Evolutionary conservation across 1,139 yeast species (phyloP).

Genomic region (Diutina scorzettiae): DNA sequence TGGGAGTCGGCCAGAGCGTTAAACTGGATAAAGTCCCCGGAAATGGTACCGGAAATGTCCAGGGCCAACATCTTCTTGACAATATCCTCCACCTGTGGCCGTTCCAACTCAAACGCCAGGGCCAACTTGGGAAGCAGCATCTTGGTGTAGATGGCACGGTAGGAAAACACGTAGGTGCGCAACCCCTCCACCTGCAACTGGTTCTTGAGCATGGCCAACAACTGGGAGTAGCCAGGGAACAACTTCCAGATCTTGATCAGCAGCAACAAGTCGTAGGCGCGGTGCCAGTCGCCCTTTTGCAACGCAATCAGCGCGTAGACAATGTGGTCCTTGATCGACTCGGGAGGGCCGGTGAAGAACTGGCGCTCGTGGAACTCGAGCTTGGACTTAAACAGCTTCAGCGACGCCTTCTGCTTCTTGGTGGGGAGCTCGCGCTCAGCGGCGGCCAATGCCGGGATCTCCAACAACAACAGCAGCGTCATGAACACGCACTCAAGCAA

Average conservation of each 20-base stretch:
- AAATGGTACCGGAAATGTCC: conserved; percentile 9
- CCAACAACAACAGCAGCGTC: conserved; percentile 82
- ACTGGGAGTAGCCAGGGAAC: conserved; percentile 54
- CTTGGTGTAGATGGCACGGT: conserved; percentile 64
- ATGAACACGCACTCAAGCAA: conserved; percentile 88
- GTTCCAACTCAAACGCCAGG: conserved; percentile 51
- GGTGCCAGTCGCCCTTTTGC: conserved; percentile 83
- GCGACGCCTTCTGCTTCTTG: conserved; percentile 44
- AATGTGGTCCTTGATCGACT: conserved; percentile 87
- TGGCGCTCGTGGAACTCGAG: conserved; percentile 92
- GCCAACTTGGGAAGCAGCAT: conserved; percentile 62
- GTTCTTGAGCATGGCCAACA: conserved; percentile 58
- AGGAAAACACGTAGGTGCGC: conserved; percentile 80
- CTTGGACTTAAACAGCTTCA: conserved; percentile 84
- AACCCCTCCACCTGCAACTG: conserved; percentile 85
- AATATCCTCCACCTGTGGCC: conserved; percentile 44
- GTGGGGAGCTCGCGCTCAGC: conserved; percentile 16
- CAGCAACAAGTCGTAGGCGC: conserved; percentile 58
- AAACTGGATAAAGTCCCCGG: conserved; percentile 55
- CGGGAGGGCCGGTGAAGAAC: conserved; percentile 96
- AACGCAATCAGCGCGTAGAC: conserved; percentile 88
- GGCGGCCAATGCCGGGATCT: conserved; percentile 71
- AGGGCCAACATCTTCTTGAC: conserved; percentile 61
- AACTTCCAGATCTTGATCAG: conserved; percentile 84
- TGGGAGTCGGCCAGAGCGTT: conserved; percentile 58